phyloP scores from a whole-genome alignment of 805 yeast genomes.

The Pachysolen tannophilus region DNA sequence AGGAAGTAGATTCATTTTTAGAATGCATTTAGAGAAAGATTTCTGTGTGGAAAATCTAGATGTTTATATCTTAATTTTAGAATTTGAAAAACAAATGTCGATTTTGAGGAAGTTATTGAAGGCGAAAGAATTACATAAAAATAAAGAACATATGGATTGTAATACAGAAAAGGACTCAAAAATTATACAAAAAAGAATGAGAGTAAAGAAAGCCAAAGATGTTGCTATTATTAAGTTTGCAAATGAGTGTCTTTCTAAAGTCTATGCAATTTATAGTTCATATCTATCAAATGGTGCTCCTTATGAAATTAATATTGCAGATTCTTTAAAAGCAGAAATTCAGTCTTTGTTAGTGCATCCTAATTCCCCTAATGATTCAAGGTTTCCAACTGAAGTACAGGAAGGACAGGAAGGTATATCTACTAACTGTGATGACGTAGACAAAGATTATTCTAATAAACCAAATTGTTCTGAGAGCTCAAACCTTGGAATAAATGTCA shows the following conservation, averaged over 20 bases:
- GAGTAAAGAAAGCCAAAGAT: constrained; percentile 22
- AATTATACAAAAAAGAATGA: neutral
- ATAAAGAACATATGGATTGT: constrained; percentile 11
- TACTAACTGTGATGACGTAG: too few species aligned
- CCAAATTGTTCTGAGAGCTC: too few species aligned
- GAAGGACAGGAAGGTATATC: too few species aligned
- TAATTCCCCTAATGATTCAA: constrained; percentile 19
- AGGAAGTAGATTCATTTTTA: constrained; percentile 62
- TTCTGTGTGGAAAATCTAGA: constrained; percentile 73
- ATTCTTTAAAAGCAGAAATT: constrained; percentile 36
- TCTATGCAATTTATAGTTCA: constrained; percentile 57
- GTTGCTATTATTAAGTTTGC: constrained; percentile 34
- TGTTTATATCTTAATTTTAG: constrained; percentile 56
- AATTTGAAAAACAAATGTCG: constrained; percentile 31
- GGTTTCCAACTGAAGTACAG: neutral
- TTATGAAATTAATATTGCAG: constrained; percentile 62
- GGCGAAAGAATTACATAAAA: constrained; percentile 15
- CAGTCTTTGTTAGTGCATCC: constrained; percentile 31
- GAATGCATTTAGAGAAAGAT: constrained; percentile 54
- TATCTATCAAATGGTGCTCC: constrained; percentile 64
- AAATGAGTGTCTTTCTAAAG: constrained; percentile 49
- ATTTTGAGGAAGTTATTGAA: constrained; percentile 32
- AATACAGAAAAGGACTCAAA: too few species aligned
- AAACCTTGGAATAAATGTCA: neutral
- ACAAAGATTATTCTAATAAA: too few species aligned